Evolutionary conservation across 345 rosid genomes (phyloP).

Genomic region (Eucalyptus pauciflora): DNA sequence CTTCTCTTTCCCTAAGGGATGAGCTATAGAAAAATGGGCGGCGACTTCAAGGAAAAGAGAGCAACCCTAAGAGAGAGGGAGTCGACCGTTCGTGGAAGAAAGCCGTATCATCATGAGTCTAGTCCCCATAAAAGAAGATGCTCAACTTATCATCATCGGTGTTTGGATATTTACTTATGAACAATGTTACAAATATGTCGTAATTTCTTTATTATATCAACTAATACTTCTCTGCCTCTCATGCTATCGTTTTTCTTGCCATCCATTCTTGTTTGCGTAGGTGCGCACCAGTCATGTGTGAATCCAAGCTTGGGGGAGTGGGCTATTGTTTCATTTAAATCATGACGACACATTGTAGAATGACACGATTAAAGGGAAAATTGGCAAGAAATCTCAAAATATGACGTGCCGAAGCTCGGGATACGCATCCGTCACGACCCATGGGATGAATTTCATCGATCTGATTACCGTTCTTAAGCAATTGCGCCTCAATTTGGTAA

Average conservation of each 20-base stretch:
- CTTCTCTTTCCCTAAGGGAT: background rate
- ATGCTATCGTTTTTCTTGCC: no score
- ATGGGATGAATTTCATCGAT: no score
- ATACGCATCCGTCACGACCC: background rate
- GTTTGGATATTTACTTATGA: background rate
- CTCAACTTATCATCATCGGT: background rate
- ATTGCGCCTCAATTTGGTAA: no score
- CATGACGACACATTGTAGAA: rapidly evolving
- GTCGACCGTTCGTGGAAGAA: background rate
- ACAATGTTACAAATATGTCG: background rate
- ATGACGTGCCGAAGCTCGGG: background rate
- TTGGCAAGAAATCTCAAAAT: no score
- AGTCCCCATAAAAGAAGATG: background rate
- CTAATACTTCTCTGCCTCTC: background rate
- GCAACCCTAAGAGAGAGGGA: background rate
- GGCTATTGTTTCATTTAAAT: no score
- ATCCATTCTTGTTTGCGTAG: no score
- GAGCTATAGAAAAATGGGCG: background rate
- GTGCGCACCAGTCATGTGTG: rapidly evolving
- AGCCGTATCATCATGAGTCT: background rate
- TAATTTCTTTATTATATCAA: background rate
- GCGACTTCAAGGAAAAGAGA: background rate
- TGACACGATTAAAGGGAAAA: no score
- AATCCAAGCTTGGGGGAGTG: background rate
- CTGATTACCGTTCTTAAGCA: no score